Evolutionary conservation across 805 yeast species (phyloP), one percentile per base, ranked within the genome.

Genomic region (Yarrowia hollandica): DNA sequence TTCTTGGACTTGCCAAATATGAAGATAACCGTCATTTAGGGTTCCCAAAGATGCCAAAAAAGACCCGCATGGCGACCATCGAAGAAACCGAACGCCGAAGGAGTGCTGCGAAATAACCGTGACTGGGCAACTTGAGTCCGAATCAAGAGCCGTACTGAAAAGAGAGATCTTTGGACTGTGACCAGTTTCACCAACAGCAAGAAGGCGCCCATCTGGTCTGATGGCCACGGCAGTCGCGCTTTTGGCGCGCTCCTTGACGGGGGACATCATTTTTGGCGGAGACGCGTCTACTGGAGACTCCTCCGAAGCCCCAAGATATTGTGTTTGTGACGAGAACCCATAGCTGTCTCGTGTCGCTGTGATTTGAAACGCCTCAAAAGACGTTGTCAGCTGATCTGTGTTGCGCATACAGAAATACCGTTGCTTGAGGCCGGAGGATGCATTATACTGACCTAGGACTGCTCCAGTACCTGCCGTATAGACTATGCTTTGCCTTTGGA

Each of bases 151-250:
- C 14, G 83, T 69, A 2, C 88, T 82, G 65, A 78, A 85, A 12
- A 85, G 64, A 18, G 84, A 69, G 1, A 86, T 76, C 16, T 90
- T 73, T 1, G 92, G 92, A 63, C 78, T 82, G 62, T 83, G 83
- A 0, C 91, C 91, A 0, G 77, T 69, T 66, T 86, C 92, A 2
- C 92, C 92, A 14, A 85, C 81, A 0, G 90, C 90, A 22, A 86
- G 68, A 4, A 81, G 64, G 42, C 70, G 74, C 34, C 74, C 76
- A 66, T 81, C 79, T 0, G 86, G 82, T 0, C 88, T 78, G 5
- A 85, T 70, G 2, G 83, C 80, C n/a, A 85, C 67, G 61, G 87
- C 81, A 44, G 77, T 77, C 33, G 83, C 78, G 0, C 81, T 74
- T 60, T 85, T 72, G 26, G 83, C 80, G 59, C 78, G 73, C 54